Percentiles rank a stretch among this genome's conserved stretches.
phyloP scores from a whole-genome alignment of 2,329 filamentous ascomycete genomes.

The Colletotrichum musae region DNA sequence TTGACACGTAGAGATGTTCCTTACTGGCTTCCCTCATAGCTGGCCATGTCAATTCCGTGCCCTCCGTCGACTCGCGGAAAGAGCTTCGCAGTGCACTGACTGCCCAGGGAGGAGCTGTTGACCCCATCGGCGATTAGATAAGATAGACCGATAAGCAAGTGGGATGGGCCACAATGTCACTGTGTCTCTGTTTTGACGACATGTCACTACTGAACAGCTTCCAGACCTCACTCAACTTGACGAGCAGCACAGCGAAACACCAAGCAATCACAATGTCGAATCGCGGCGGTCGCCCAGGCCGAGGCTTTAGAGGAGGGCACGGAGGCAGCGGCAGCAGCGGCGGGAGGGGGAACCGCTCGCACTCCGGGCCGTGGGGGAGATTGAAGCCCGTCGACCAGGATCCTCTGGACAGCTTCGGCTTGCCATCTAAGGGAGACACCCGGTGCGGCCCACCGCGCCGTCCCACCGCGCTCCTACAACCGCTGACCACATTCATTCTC shows the following conservation, averaged over 20 bases:
- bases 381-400: slow-evolving; percentile 83
- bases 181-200: slow-evolving; percentile 39
- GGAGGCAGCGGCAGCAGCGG: neutral
- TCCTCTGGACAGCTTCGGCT: slow-evolving; percentile 83
- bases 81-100: neutral
- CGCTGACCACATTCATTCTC: slow-evolving; percentile 12
- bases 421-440: slow-evolving; percentile 92
- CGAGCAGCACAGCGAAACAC: neutral
- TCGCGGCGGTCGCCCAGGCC: slow-evolving; percentile 27
- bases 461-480: slow-evolving; percentile 10
- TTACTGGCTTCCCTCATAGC: too few species aligned
- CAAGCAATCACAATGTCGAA: slow-evolving; percentile 24
- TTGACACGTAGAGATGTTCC: too few species aligned
- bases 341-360: slow-evolving; percentile 48
- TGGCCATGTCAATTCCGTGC: too few species aligned
- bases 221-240: slow-evolving; percentile 5
- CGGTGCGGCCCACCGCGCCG: slow-evolving; percentile 66
- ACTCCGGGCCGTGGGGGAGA: slow-evolving; percentile 75
- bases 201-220: neutral
- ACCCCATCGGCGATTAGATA: slow-evolving; percentile 38
- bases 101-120: slow-evolving; percentile 15
- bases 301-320: slow-evolving; percentile 7
- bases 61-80: too few species aligned
- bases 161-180: slow-evolving; percentile 23
- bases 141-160: slow-evolving; percentile 28